phyloP scores from a whole-genome alignment of 2,329 filamentous ascomycete species.

The Podosphaera fusca region DNA sequence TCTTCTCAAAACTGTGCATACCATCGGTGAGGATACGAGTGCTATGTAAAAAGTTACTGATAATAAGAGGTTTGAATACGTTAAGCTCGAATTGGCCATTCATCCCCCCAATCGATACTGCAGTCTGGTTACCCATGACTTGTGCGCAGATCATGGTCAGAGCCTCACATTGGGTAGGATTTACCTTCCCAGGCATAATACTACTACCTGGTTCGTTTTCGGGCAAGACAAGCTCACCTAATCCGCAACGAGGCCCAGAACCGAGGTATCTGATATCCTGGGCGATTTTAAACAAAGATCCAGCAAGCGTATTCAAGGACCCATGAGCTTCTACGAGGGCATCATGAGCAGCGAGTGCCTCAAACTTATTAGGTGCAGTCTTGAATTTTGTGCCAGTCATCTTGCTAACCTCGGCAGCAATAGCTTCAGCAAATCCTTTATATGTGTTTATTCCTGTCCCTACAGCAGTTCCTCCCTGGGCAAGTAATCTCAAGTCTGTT shows the following conservation, averaged over 20 bases:
- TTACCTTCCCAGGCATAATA: conserved; percentile 99
- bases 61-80: conserved; percentile 94
- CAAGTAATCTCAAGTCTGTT: conserved; percentile 65
- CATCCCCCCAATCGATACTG: conserved; percentile 81
- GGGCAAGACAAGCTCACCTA: conserved; percentile 77
- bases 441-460: conserved; percentile 96
- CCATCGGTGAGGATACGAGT: conserved; percentile 68
- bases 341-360: conserved; percentile 87
- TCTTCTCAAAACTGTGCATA: conserved; percentile 88
- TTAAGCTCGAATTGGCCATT: conserved; percentile 98
- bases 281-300: conserved; percentile 89
- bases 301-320: conserved; percentile 75
- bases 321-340: conserved; percentile 87
- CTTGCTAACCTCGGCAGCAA: conserved; percentile 74
- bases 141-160: conserved; percentile 95
- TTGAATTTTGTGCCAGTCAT: conserved; percentile 86
- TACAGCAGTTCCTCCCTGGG: conserved; percentile 90
- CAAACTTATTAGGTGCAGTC: conserved; percentile 98
- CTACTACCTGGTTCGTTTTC: conserved; percentile 96
- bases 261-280: conserved; percentile 96
- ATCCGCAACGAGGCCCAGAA: conserved; percentile 82
- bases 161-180: conserved; percentile 94
- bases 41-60: conserved; percentile 87
- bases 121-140: conserved; percentile 93
- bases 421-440: conserved; percentile 80